phyloP scores from a whole-genome alignment of 495 filamentous ascomycete species.

The Pyrenopolyporus hunteri region DNA sequence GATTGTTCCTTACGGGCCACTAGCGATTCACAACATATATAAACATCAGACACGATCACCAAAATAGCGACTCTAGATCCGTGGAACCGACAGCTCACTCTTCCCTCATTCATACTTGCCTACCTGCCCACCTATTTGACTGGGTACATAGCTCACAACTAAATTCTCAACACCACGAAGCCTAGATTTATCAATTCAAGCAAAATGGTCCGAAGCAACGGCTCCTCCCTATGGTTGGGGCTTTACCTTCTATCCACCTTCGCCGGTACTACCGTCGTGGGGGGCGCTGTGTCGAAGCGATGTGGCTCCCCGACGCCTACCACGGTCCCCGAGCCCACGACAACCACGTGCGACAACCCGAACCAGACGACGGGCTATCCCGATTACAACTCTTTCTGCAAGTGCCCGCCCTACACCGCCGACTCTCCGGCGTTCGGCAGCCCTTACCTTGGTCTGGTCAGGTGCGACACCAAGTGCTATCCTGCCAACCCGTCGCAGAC shows the following conservation, averaged over 20 bases:
- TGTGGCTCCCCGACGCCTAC: conserved; percentile 9
- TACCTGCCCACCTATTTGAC: too few relatives aligned
- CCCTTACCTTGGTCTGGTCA: conserved; percentile 37
- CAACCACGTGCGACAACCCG: conserved; percentile 21
- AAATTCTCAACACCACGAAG: not conserved
- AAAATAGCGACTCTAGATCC: too few relatives aligned
- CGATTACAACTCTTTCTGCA: conserved; percentile 38
- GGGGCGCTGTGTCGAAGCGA: not conserved
- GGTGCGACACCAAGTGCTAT: conserved; percentile 36
- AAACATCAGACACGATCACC: too few relatives aligned
- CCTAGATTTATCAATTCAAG: not conserved
- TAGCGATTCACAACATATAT: too few relatives aligned
- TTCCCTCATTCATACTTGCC: too few relatives aligned
- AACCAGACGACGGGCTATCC: conserved; percentile 34
- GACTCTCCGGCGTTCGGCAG: conserved; percentile 34
- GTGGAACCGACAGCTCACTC: too few relatives aligned
- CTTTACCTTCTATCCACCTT: conserved; percentile 9
- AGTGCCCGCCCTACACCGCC: conserved; percentile 25
- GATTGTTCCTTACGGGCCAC: too few relatives aligned
- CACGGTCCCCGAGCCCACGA: not conserved
- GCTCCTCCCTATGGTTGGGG: not conserved
- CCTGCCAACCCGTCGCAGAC: conserved; percentile 27
- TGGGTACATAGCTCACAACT: too few relatives aligned
- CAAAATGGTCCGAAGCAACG: conserved; percentile 15
- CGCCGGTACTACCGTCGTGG: conserved; percentile 4